A percentile compares a stretch with the other conserved stretches of the same genome.
Conservation (phyloP, 257 asterid species). For the Fraxinus cuspidata region DNA sequence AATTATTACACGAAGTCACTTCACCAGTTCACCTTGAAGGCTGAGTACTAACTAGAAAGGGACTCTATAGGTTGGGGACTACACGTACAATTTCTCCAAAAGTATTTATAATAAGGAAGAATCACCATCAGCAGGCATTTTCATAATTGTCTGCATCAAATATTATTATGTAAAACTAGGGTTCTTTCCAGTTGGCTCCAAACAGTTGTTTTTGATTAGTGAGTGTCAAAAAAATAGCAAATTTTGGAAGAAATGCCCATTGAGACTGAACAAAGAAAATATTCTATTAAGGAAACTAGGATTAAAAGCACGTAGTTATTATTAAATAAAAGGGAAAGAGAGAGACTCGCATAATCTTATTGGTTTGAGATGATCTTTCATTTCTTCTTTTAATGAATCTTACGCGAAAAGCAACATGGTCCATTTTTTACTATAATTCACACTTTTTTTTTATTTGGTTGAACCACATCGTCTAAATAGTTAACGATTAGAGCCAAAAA, state of each 20-base stretch:
- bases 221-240: slow-evolving; percentile 36
- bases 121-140: slow-evolving; percentile 38
- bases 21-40: not conserved
- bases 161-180: slow-evolving; percentile 27
- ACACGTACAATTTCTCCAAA: not conserved
- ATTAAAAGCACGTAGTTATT: slow-evolving; percentile 34
- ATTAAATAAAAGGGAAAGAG: slow-evolving; percentile 4
- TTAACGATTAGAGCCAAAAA: no score
- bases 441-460: not conserved
- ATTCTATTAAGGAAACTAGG: slow-evolving; percentile 32
- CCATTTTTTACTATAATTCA: slow-evolving; percentile 14
- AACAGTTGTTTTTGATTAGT: slow-evolving; percentile 26
- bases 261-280: slow-evolving; percentile 27
- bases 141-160: slow-evolving; percentile 42
- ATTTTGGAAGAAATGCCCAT: slow-evolving; percentile 32
- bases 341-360: slow-evolving; percentile 23
- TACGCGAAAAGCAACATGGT: slow-evolving; percentile 15
- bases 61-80: not conserved
- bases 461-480: not conserved
- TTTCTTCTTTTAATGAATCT: slow-evolving; percentile 26
- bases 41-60: not conserved
- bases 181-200: slow-evolving; percentile 55
- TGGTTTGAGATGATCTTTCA: slow-evolving; percentile 26
- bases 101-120: not conserved
- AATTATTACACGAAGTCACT: no score